Evolutionary conservation across 2,329 filamentous ascomycete species (phyloP).

Genomic region (Pochonia chlamydosporia): DNA sequence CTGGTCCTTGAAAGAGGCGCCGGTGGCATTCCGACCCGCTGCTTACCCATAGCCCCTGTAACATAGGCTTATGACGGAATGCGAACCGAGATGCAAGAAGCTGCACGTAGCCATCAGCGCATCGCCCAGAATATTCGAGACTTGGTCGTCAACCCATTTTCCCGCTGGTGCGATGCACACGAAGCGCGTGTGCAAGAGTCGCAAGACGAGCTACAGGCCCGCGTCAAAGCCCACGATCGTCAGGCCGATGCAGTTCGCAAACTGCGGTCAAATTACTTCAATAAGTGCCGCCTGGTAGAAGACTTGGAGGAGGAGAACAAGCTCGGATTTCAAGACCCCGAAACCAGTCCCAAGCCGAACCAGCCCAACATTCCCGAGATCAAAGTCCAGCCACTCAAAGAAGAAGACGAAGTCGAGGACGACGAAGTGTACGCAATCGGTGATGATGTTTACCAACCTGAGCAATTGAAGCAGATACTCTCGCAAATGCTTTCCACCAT

Average conservation of each 20-base stretch:
- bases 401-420: constrained; percentile 57
- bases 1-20: neutral
- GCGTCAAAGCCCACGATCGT: constrained; percentile 88
- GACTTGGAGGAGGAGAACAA: constrained; percentile 99
- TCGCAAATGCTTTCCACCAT: constrained; percentile 81
- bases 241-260: constrained; percentile 90
- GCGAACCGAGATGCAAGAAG: constrained; percentile 86
- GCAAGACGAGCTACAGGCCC: constrained; percentile 85
- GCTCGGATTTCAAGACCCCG: constrained; percentile 87
- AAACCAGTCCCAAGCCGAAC: constrained; percentile 56
- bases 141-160: constrained; percentile 88
- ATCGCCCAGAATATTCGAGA: constrained; percentile 96
- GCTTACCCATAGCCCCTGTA: constrained; percentile 12
- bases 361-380: constrained; percentile 68
- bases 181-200: constrained; percentile 86
- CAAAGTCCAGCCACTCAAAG: constrained; percentile 69
- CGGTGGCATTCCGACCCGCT: neutral
- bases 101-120: constrained; percentile 83
- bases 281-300: constrained; percentile 94
- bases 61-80: constrained; percentile 86
- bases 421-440: constrained; percentile 84
- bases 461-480: constrained; percentile 87
- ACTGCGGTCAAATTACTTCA: constrained; percentile 93
- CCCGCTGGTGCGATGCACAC: constrained; percentile 94
- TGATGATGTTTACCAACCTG: constrained; percentile 76